Evolutionary conservation across 2,329 filamentous ascomycete genomes (phyloP), one percentile per base, ranked within the genome.

Genomic region (Sporothrix humicola): DNA sequence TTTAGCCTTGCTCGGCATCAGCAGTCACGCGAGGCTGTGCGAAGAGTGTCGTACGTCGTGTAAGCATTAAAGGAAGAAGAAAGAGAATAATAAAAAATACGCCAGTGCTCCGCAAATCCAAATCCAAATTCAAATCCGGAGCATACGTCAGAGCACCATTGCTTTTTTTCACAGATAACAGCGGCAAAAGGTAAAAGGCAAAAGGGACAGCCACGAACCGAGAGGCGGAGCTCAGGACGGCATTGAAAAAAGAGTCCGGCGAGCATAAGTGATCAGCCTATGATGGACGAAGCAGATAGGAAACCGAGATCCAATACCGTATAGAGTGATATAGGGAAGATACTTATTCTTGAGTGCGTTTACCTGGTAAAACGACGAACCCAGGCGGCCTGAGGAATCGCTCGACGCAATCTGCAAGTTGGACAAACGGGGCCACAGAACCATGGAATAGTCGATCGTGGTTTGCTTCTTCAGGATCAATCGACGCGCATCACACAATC

Each of bases 191-290:
- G 23, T 15, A 31, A 15, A 61, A n/a, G 7, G 15, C 13, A 20
- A 52, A n/a, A 52, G 50, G 50, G 50, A 52, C 31, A 37, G 7
- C 31, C 31, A 5, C 12, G 31, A 42, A 37, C 31, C 31, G 58
- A 37, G 26, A 37, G 58, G 58, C 58, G 58, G 58, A 61, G 58
- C 58, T 42, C 8, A n/a, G 26, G 26, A 42, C 58, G 31, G 58
- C 58, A 61, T 61, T 61, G 58, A 42, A 42, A 12, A n/a, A 26
- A 61, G n/a, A 61, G 26, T 15, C 13, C n/a, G 58, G n/a, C 26
- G n/a, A n/a, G 58, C 58, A 37, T 61, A 37, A 31, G 13, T n/a
- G 15, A 42, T 61, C 31, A 17, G 26, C 58, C 26, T 56, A 4
- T 26, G 50, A 17, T 20, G 56, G 56, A 9, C 31, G 20, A 54